A percentile compares a stretch with the other conserved stretches of the same genome.
These are phyloP conservation scores for Talaromyces sp. DNA, from an alignment of 2,329 filamentous ascomycete species.

Conservation along the genomic window DNA sequence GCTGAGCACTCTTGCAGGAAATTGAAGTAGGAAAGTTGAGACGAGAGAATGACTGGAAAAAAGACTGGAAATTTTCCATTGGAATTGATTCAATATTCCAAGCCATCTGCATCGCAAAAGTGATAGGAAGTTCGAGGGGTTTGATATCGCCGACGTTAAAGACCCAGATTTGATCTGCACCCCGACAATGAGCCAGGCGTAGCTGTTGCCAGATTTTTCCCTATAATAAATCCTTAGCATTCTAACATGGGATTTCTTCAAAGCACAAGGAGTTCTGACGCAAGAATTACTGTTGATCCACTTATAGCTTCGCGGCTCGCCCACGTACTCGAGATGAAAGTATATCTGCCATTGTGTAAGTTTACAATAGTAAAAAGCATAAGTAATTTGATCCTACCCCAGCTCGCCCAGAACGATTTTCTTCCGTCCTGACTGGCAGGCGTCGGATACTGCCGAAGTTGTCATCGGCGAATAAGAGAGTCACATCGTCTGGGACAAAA, in stretches of 20 bases:
- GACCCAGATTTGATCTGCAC: conserved; percentile 62
- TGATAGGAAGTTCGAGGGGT: conserved; percentile 41
- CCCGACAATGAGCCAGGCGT: conserved; percentile 57
- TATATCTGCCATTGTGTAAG: conserved; percentile 38
- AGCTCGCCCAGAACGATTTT: conserved; percentile 57
- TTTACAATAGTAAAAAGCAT: too few relatives aligned
- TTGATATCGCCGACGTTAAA: conserved; percentile 67
- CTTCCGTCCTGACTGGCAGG: conserved; percentile 59
- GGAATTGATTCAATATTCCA: conserved; percentile 1
- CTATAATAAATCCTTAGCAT: conserved; percentile 38
- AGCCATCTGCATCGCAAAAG: conserved; percentile 20
- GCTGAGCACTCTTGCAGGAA: background rate
- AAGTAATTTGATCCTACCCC: conserved; percentile 37
- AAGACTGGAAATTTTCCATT: background rate
- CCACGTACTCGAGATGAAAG: conserved; percentile 61
- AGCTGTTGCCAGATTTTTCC: conserved; percentile 63
- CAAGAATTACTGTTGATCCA: conserved; percentile 64
- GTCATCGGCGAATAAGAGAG: conserved; percentile 66
- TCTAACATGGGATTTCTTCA: too few relatives aligned
- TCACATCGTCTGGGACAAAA: conserved; percentile 62
- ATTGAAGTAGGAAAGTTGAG: background rate
- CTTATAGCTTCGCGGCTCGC: conserved; percentile 57
- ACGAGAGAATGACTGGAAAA: background rate
- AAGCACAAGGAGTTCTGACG: background rate
- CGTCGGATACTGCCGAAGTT: conserved; percentile 65